Base-by-base conservation (phyloP, 306 rosid genomes). In the Quercus mongolica region DNA sequence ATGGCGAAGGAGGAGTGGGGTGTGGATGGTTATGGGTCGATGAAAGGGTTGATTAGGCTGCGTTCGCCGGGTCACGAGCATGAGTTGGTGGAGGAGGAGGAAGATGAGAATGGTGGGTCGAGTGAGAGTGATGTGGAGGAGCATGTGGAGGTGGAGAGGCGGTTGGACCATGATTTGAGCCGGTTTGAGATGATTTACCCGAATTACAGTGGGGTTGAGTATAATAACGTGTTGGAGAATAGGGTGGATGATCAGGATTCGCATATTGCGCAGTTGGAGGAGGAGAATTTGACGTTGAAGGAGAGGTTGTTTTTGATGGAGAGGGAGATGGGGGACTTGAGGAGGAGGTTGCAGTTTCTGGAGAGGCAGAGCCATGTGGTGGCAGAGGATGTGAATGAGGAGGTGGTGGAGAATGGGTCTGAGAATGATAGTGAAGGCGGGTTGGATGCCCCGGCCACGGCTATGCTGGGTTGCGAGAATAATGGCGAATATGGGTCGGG, bases 191-290 rank as follows among this genome's bases (percentile, higher is more conserved):
- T 94, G 97, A 89, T 94, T 44, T 89, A 89, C 83, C 97, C 96
- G 4, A 91, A 91, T 69, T 91, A 90, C 67, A 81, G 78, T 11
- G 98, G 94, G 70, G 93, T 41, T 44, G 97, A 92, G 56, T 81
- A 94, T 64, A 94, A 92, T 58, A 92, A 88, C 70, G 93, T 85
- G 31, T 77, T 92, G 80, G 97, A 91, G 86, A 94, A 91, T 78
- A 84, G 91, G 83, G 97, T 94, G 26, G 99, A 92, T 85, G 99
- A 94, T 90, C 98, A 94, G 85, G 97, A 92, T 81, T 88, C 94
- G 3, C 97, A 91, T 81, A 91, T 94, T 41, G 97, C 95, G 15
- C 97, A 94, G 52, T 71, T 94, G 88, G 97, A 94, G 88, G 97
- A 94, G 75, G 99, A 94, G 81, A 94, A 94, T 83, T 83, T 94